phyloP scores from a whole-genome alignment of 2,329 filamentous ascomycete species.

The Aspergillus eucalypticola region DNA sequence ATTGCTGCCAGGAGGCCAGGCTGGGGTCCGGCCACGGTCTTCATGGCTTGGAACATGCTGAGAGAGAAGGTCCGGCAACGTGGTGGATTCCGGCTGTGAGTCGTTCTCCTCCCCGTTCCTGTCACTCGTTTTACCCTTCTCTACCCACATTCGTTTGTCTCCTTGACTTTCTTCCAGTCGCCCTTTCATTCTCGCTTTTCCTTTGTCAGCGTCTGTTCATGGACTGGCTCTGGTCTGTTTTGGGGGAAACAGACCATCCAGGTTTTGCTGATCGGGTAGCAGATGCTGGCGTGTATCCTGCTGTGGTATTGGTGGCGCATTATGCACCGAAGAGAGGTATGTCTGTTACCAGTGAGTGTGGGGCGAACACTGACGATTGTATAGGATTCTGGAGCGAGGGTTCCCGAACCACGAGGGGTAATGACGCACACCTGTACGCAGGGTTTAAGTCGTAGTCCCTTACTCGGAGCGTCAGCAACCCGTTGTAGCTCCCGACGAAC shows the following conservation, averaged over 20 bases:
- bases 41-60: constrained; percentile 3
- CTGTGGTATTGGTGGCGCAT: constrained; percentile 20
- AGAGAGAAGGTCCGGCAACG: constrained; percentile 1
- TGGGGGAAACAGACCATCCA: constrained; percentile 10
- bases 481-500: not conserved
- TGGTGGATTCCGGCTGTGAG: constrained; percentile 2
- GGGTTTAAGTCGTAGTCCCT: constrained; percentile 18
- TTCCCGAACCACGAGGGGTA: constrained; percentile 18
- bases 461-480: constrained; percentile 15
- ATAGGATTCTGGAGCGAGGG: constrained; percentile 15
- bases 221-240: constrained; percentile 15
- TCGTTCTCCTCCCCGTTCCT: not conserved
- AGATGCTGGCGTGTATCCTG: constrained; percentile 22
- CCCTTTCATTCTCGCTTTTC: not conserved
- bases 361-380: not conserved
- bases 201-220: constrained; percentile 13
- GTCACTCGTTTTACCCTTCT: constrained; percentile 6
- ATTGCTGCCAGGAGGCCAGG: not conserved
- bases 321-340: constrained; percentile 13
- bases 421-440: constrained; percentile 21
- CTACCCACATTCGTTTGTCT: constrained; percentile 8
- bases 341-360: not conserved
- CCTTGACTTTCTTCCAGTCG: not conserved
- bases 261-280: constrained; percentile 21
- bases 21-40: constrained; percentile 6